Percentiles rank a stretch among this genome's conserved stretches.
Evolutionary conservation across 192 early-diverging fungal genomes (phyloP).

Genomic region (Spizellomyces punctatus): DNA sequence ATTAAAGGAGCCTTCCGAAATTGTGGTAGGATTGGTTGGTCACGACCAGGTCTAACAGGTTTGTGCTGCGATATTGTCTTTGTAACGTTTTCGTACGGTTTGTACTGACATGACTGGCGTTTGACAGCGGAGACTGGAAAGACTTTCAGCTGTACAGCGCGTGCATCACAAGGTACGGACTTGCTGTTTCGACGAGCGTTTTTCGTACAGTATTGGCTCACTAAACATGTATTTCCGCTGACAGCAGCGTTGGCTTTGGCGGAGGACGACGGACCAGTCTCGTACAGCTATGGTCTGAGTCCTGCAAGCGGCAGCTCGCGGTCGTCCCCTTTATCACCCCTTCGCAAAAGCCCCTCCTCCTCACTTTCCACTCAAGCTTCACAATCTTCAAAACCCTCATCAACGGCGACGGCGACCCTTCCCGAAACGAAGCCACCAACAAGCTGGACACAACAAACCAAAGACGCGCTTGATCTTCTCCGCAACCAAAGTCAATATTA

Average conservation of each 20-base stretch:
- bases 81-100: no score
- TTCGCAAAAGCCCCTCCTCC: conserved; percentile 2
- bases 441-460: conserved; percentile 8
- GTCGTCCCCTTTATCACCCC: not conserved
- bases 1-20: no score
- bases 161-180: no score
- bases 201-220: no score
- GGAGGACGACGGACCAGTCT: not conserved
- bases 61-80: no score
- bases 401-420: not conserved
- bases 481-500: conserved; percentile 55
- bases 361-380: not conserved
- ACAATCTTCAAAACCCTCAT: not conserved
- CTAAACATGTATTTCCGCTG: not conserved
- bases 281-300: not conserved
- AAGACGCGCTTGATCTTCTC: conserved; percentile 36
- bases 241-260: not conserved
- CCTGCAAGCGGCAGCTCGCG: not conserved
- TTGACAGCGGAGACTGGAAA: no score
- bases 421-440: not conserved
- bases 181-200: no score
- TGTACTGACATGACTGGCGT: no score
- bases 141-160: no score
- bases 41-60: no score
- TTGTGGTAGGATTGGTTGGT: no score